Evolutionary conservation across 2,329 filamentous ascomycete genomes (phyloP), one percentile per base, ranked within the genome.

Genomic region (Rhinocladiella similis): DNA sequence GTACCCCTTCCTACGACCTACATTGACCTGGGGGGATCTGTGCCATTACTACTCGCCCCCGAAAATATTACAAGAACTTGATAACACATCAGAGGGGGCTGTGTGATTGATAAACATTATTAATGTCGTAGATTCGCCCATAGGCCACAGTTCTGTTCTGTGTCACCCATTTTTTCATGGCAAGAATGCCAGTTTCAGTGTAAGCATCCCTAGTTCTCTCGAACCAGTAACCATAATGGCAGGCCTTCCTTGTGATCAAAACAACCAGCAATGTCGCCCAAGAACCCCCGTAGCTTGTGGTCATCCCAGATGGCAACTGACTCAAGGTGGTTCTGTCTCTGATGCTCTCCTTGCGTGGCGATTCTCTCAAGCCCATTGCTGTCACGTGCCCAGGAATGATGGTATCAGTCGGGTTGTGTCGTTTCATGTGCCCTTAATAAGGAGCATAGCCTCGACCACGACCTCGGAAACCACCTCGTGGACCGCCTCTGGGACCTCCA

Each of bases 361-460:
- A 48, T 27, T 36, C 29, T 20, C 20, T 14, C 29, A 18, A 14
- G 14, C 36, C 33, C n/a, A 20, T 6, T 29, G 22, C 18, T 58
- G 56, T 58, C 46, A 50, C 42, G 53, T 52, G 55, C 60, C 49
- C 56, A 25, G 48, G 29, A 43, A 52, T 48, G 33, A 39, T 12
- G 10, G 29, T 47, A 49, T 55, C 42, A 54, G 52, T 19, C 20
- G 43, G 41, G 14, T 12, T 16, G 43, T 45, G 20, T 33, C 35
- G 36, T 14, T 50, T 48, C 36, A 16, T 25, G 12, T 6, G 14
- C 58, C 48, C 51, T 66, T 69, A 78, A 63, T 78, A 78, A 33
- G 76, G 76, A 35, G 75, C 70, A 66, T 71, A 78, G 49, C 76
- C 76, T 89, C 85, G 75, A 52, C 79, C 73, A 65, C 87, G 63